A percentile compares a stretch with the other conserved stretches of the same genome.
Conservation (phyloP, 176 grass and related monocot genomes). For the Melocanna baccifera region DNA sequence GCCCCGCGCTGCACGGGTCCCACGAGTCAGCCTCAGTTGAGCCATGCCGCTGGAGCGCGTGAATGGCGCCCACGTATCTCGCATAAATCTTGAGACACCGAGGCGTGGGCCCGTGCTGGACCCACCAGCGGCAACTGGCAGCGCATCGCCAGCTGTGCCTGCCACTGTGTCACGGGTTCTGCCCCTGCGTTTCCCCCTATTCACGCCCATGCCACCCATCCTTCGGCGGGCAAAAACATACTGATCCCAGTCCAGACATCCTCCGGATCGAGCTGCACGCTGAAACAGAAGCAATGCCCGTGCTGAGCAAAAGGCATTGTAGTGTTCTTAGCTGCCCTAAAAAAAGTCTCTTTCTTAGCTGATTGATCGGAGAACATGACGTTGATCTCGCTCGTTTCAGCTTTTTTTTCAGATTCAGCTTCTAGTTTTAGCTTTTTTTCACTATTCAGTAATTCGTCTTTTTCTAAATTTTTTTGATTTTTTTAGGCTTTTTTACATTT, state of each 20-base stretch:
- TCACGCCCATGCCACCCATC: neutral
- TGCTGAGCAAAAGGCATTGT: too few species aligned
- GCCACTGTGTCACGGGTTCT: neutral
- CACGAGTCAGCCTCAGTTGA: neutral
- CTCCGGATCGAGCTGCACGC: too few species aligned
- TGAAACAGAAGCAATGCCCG: too few species aligned
- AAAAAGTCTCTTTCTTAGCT: too few species aligned
- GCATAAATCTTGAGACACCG: constrained; percentile 39
- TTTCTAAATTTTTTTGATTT: too few species aligned
- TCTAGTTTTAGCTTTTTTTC: too few species aligned
- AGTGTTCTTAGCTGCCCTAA: too few species aligned
- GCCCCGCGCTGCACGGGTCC: accelerated
- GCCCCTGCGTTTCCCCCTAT: neutral
- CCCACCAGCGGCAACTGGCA: constrained; percentile 14
- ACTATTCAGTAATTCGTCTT: too few species aligned
- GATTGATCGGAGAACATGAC: neutral
- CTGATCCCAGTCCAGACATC: too few species aligned
- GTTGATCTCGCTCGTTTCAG: too few species aligned
- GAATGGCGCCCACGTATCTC: neutral
- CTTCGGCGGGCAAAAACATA: neutral
- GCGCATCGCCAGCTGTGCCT: constrained; percentile 35
- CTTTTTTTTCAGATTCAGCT: too few species aligned
- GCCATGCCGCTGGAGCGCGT: neutral
- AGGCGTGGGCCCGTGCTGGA: neutral
- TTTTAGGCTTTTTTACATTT: too few species aligned